Evolutionary conservation across 2,329 filamentous ascomycete genomes (phyloP).

Genomic region (Akanthomyces dipterigenus): DNA sequence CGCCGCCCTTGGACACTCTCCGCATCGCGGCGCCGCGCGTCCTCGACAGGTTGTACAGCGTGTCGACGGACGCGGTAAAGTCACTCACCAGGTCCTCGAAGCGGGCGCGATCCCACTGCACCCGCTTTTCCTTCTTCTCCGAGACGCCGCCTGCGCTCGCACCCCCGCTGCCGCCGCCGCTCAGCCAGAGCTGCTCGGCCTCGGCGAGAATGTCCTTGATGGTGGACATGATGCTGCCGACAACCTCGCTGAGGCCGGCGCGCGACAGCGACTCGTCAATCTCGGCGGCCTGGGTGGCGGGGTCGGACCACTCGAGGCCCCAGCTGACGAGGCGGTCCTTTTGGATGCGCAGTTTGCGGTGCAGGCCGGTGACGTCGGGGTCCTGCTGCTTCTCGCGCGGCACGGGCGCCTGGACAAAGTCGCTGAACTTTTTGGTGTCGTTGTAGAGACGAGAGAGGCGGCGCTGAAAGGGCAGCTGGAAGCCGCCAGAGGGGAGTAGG

Average conservation of each 20-base stretch:
- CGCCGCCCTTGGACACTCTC: constrained; percentile 23
- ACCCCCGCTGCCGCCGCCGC: constrained; percentile 42
- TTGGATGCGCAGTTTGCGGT: constrained; percentile 72
- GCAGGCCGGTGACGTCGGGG: constrained; percentile 63
- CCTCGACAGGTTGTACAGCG: constrained; percentile 67
- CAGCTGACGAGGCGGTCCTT: constrained; percentile 73
- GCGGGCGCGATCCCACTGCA: constrained; percentile 62
- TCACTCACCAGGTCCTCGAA: constrained; percentile 71
- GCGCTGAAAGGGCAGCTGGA: constrained; percentile 52
- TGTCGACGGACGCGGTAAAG: constrained; percentile 71
- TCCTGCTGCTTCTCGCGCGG: constrained; percentile 49
- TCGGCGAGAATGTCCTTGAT: constrained; percentile 76
- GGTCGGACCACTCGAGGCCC: constrained; percentile 77
- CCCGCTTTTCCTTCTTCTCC: constrained; percentile 49
- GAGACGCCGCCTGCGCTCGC: constrained; percentile 34
- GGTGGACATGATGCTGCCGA: constrained; percentile 71
- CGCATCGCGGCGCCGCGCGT: constrained; percentile 42
- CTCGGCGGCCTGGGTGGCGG: constrained; percentile 55
- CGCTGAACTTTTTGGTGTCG: constrained; percentile 72
- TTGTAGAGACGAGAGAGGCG: constrained; percentile 68
- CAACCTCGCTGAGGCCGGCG: constrained; percentile 68
- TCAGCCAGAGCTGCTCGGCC: constrained; percentile 64
- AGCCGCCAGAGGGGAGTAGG: constrained; percentile 43
- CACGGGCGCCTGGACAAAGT: constrained; percentile 61
- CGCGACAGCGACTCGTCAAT: constrained; percentile 67